phyloP scores from a whole-genome alignment of 441 rosid genomes.

The Syzygium malaccense region DNA sequence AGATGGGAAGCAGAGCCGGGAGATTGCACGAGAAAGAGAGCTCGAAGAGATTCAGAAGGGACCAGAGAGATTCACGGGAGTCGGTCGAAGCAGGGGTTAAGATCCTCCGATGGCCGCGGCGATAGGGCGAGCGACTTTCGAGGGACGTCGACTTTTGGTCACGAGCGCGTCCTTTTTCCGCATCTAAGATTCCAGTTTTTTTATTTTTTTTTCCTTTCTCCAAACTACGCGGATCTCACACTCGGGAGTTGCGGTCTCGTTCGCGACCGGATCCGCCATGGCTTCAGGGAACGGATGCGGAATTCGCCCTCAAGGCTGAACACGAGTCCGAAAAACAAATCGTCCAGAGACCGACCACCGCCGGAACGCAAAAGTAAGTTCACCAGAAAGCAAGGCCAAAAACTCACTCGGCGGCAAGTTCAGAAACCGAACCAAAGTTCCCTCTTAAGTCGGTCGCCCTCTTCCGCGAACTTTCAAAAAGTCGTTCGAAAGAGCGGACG shows the following conservation, averaged over 20 bases:
- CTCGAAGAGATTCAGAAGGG: not conserved
- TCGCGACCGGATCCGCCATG: not conserved
- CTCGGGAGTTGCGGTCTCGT: not conserved
- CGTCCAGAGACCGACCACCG: not conserved
- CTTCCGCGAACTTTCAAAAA: not conserved
- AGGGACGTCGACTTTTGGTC: not conserved
- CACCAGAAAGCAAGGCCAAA: not conserved
- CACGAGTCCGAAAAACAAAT: not conserved
- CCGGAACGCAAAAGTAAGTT: not conserved
- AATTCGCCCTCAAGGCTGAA: not conserved
- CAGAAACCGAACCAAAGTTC: not conserved
- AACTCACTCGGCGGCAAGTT: not conserved
- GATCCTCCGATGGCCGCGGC: not conserved
- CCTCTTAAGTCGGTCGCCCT: not conserved
- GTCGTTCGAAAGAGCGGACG: not conserved
- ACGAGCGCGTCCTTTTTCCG: not conserved
- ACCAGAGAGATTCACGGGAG: not conserved
- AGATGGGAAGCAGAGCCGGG: not conserved
- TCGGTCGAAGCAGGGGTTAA: not conserved
- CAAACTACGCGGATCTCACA: not conserved
- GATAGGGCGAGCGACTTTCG: not conserved
- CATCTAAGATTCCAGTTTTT: not conserved
- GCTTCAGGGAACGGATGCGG: not conserved
- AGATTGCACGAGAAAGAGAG: not conserved
- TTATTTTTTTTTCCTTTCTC: not conserved